Conservation (phyloP, 345 rosid species). For the Aquilaria malaccensis region DNA sequence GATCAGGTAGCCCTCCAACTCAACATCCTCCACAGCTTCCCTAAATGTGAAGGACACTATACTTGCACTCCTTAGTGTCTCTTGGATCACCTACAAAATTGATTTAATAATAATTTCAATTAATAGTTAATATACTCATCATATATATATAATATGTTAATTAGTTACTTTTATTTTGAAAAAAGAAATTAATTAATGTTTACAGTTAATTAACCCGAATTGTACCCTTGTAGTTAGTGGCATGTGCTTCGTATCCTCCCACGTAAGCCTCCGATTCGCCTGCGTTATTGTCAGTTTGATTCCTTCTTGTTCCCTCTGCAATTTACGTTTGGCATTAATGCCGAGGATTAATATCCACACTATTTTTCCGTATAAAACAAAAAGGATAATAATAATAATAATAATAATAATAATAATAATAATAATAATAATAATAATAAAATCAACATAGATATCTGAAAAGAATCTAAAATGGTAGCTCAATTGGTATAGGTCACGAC, state of each 20-base stretch:
- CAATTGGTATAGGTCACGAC: too few species aligned
- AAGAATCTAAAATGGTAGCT: too few species aligned
- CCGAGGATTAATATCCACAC: too few species aligned
- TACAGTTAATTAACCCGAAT: background rate
- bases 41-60: constrained; percentile 87
- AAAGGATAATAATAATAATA: background rate
- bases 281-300: constrained; percentile 41
- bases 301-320: constrained; percentile 64
- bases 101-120: background rate
- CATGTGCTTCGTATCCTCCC: constrained; percentile 92
- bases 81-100: constrained; percentile 75
- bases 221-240: constrained; percentile 71
- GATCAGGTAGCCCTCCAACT: constrained; percentile 68
- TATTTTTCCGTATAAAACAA: background rate
- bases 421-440: background rate
- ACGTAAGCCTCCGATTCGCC: constrained; percentile 53
- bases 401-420: background rate
- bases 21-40: constrained; percentile 86
- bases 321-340: background rate
- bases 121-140: background rate
- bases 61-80: constrained; percentile 84
- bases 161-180: background rate
- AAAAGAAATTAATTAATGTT: background rate
- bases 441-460: too few species aligned
- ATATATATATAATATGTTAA: too few species aligned